A percentile compares a stretch with the other conserved stretches of the same genome.
phyloP scores from a whole-genome alignment of 2,329 filamentous ascomycete species.

The Cadophora sp. region DNA sequence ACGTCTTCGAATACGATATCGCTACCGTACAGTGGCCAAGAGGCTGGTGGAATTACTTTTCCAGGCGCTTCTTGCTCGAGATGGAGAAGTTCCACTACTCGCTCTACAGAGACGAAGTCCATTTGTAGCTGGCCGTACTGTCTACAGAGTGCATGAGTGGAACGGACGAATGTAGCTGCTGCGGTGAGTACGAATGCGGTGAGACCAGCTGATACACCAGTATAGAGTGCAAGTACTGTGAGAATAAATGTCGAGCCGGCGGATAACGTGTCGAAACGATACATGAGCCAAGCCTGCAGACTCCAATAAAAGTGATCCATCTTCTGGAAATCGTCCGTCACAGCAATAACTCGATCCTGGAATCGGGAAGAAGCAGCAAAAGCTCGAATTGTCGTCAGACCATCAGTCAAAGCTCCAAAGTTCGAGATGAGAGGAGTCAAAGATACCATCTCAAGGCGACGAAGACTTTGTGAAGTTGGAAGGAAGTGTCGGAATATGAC shows the following conservation, averaged over 20 bases:
- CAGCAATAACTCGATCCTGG: conserved; percentile 78
- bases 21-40: conserved; percentile 77
- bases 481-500: conserved; percentile 79
- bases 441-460: conserved; percentile 88
- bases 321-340: conserved; percentile 88
- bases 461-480: conserved; percentile 81
- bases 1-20: conserved; percentile 79
- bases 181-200: conserved; percentile 84
- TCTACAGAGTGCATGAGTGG: conserved; percentile 77
- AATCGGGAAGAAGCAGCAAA: conserved; percentile 82
- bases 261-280: conserved; percentile 77
- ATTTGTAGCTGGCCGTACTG: conserved; percentile 87
- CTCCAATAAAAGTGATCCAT: conserved; percentile 98
- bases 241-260: conserved; percentile 76
- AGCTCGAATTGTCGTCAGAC: conserved; percentile 84
- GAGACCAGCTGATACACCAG: conserved; percentile 76
- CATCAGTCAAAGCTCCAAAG: conserved; percentile 86
- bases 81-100: conserved; percentile 81
- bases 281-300: conserved; percentile 83
- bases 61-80: conserved; percentile 78
- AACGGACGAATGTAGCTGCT: conserved; percentile 70
- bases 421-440: conserved; percentile 90
- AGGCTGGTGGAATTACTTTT: conserved; percentile 70
- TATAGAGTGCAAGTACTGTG: conserved; percentile 76
- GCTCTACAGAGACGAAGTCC: conserved; percentile 89